A percentile compares a stretch with the other conserved stretches of the same genome.
Conservation (phyloP, 2,329 filamentous ascomycete genomes). For the Monilinia vaccinii-corymbosi region DNA sequence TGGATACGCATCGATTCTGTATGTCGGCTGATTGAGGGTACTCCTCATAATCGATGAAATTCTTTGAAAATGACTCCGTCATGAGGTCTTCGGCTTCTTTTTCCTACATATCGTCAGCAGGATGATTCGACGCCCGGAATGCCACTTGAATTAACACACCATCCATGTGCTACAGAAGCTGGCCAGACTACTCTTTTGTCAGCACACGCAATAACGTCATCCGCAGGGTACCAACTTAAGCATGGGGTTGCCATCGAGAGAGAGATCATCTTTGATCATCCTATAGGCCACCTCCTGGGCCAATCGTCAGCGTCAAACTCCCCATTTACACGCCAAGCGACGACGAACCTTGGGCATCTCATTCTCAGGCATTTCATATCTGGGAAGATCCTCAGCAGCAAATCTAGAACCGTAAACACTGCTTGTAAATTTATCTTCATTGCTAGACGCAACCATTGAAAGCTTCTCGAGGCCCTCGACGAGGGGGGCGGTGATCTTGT, state of each 20-base stretch:
- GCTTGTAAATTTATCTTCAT: slow-evolving; percentile 25
- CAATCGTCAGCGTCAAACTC: too few relatives aligned
- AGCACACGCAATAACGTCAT: slow-evolving; percentile 2
- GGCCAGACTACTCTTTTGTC: slow-evolving; percentile 52
- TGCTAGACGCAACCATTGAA: slow-evolving; percentile 28
- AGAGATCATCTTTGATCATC: slow-evolving; percentile 93
- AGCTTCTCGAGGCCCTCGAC: slow-evolving; percentile 38
- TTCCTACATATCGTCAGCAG: slow-evolving; percentile 45
- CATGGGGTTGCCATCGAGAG: slow-evolving; percentile 84
- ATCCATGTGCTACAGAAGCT: slow-evolving; percentile 96
- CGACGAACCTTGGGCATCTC: slow-evolving; percentile 64
- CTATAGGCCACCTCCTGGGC: slow-evolving; percentile 72
- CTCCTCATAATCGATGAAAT: slow-evolving; percentile 88
- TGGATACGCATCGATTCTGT: slow-evolving; percentile 85
- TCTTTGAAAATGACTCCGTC: slow-evolving; percentile 80
- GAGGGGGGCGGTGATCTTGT: slow-evolving; percentile 18
- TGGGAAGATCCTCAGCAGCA: slow-evolving; percentile 71
- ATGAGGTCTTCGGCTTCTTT: slow-evolving; percentile 95
- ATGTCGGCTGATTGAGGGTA: slow-evolving; percentile 75
- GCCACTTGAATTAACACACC: slow-evolving; percentile 39
- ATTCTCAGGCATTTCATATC: slow-evolving; percentile 74
- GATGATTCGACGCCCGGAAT: background rate
- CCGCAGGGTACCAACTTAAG: slow-evolving; percentile 49
- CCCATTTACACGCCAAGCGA: too few relatives aligned
- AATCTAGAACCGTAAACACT: slow-evolving; percentile 78